Conservation (phyloP, 805 yeast genomes). For the Wickerhamiella siamensis region DNA sequence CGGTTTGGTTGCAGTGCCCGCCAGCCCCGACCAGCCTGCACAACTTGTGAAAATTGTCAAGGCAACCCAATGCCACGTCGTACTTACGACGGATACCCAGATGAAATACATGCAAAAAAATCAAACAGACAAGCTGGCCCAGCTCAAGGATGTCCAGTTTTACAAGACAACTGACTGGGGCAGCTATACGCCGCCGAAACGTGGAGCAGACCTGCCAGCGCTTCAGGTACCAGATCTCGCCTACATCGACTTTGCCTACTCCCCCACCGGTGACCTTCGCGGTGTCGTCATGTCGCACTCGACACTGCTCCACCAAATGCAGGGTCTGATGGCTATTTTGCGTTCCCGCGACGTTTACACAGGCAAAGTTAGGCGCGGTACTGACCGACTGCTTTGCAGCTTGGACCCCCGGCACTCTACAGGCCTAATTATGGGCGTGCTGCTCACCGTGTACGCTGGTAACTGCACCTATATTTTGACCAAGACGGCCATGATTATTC, state of each 20-base stretch:
- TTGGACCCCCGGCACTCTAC: conserved; percentile 65
- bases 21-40: conserved; percentile 42
- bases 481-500: conserved; percentile 52
- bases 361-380: conserved; percentile 21
- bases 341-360: conserved; percentile 31
- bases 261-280: conserved; percentile 79
- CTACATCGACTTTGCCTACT: conserved; percentile 80
- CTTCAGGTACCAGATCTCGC: conserved; percentile 72
- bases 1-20: conserved; percentile 88
- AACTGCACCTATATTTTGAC: conserved; percentile 71
- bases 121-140: conserved; percentile 33
- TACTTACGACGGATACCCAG: conserved; percentile 69
- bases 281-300: conserved; percentile 90
- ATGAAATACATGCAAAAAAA: conserved; percentile 59
- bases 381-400: conserved; percentile 44
- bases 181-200: conserved; percentile 41
- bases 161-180: conserved; percentile 89
- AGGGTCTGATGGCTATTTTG: conserved; percentile 51
- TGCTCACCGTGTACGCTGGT: conserved; percentile 75
- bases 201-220: conserved; percentile 45
- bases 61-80: conserved; percentile 60
- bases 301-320: conserved; percentile 80
- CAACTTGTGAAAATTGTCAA: conserved; percentile 20
- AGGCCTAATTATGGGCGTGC: conserved; percentile 69
- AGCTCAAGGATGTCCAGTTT: conserved; percentile 63